These are phyloP conservation scores for Ceratocystis colombiana DNA, from an alignment of 2,329 filamentous ascomycete species.

Conservation along the genomic window DNA sequence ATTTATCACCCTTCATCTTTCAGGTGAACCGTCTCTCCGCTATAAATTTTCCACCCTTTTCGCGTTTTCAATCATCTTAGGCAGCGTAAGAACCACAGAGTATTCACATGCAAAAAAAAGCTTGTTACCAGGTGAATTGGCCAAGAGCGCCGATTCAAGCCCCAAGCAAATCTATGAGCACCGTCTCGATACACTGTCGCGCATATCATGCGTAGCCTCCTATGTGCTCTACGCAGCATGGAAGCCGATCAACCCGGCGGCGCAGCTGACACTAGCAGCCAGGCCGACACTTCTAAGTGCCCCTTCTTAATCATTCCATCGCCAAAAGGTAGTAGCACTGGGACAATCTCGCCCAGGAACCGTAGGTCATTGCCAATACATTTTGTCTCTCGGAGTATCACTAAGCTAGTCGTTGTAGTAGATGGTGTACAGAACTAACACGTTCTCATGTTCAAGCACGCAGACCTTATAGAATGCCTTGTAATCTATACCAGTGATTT, in stretches of 20 bases:
- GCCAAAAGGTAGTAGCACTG: conserved; percentile 2
- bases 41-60: too few relatives aligned
- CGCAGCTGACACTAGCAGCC: conserved; percentile 4
- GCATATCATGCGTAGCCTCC: conserved; percentile 1
- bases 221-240: conserved; percentile 24
- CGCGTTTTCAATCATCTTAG: too few relatives aligned
- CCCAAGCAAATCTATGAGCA: neutral
- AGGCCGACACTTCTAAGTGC: conserved; percentile 21
- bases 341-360: conserved; percentile 12
- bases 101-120: too few relatives aligned
- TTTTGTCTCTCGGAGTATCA: conserved; percentile 25
- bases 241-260: conserved; percentile 25
- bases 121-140: too few relatives aligned
- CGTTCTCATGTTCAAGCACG: conserved; percentile 24
- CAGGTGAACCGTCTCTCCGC: too few relatives aligned
- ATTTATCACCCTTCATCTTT: too few relatives aligned
- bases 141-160: neutral
- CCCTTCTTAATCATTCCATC: conserved; percentile 27
- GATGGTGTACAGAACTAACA: conserved; percentile 25
- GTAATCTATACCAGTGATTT: conserved; percentile 24
- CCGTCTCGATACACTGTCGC: conserved; percentile 9
- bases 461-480: conserved; percentile 22
- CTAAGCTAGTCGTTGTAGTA: neutral
- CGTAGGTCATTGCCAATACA: conserved; percentile 23
- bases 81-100: too few relatives aligned